phyloP scores from a whole-genome alignment of 106 monocot species.

The Vanilla planifolia region DNA sequence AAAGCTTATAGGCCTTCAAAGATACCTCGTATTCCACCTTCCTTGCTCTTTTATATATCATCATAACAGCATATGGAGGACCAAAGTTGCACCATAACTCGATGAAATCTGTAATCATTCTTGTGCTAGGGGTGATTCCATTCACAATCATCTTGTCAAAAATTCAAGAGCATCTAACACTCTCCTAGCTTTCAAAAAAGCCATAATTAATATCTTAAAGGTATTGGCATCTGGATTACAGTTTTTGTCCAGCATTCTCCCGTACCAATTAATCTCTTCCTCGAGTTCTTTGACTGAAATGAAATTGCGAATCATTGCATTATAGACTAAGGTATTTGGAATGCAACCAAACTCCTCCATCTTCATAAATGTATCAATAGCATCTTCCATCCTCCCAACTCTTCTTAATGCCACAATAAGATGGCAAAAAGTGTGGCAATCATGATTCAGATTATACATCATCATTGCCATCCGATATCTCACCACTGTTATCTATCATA shows the following conservation, averaged over 20 bases:
- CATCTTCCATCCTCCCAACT: constrained; percentile 42
- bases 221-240: constrained; percentile 48
- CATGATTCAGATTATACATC: constrained; percentile 48
- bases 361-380: constrained; percentile 49
- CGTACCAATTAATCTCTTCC: constrained; percentile 46
- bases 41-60: constrained; percentile 69
- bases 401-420: constrained; percentile 65
- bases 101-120: constrained; percentile 73
- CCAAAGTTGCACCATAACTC: constrained; percentile 74
- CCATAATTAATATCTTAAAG: constrained; percentile 48
- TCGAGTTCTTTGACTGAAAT: constrained; percentile 56
- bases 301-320: constrained; percentile 69
- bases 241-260: constrained; percentile 38
- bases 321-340: constrained; percentile 35
- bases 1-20: constrained; percentile 84
- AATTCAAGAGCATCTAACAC: constrained; percentile 86
- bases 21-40: constrained; percentile 69
- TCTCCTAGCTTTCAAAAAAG: constrained; percentile 58
- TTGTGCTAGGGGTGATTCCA: constrained; percentile 58
- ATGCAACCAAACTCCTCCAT: constrained; percentile 47
- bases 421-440: constrained; percentile 36
- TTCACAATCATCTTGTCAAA: constrained; percentile 68
- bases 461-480: constrained; percentile 37
- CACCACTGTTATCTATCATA: constrained; percentile 59
- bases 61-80: constrained; percentile 93